Evolutionary conservation across 116 monocot genomes (phyloP).

Genomic region (Trichopus zeylanicus): DNA sequence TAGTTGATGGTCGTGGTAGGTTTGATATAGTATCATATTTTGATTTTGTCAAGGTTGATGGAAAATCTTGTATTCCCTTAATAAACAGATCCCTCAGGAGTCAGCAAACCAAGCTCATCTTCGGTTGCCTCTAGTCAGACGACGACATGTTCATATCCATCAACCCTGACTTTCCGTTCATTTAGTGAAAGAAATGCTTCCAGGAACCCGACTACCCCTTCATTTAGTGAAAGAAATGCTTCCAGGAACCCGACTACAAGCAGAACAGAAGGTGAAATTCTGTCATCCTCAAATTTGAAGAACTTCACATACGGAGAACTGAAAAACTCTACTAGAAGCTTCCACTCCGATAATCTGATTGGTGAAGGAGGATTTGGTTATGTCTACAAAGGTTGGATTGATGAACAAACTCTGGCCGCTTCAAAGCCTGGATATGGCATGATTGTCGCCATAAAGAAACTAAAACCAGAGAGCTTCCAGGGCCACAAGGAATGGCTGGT

Average conservation of each 20-base stretch:
- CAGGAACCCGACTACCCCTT: constrained; percentile 28
- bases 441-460: constrained; percentile 81
- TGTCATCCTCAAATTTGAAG: constrained; percentile 71
- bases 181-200: constrained; percentile 20
- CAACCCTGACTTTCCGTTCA: constrained; percentile 42
- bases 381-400: constrained; percentile 92
- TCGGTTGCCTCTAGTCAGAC: constrained; percentile 35
- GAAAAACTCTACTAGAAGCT: constrained; percentile 68
- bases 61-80: background rate
- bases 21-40: too few species aligned
- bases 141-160: constrained; percentile 25
- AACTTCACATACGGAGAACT: constrained; percentile 62
- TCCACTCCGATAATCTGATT: constrained; percentile 61
- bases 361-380: constrained; percentile 96
- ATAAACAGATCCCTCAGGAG: constrained; percentile 28
- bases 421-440: constrained; percentile 66
- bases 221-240: constrained; percentile 25
- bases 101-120: constrained; percentile 33
- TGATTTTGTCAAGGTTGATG: background rate
- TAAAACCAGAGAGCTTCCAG: constrained; percentile 92
- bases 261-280: constrained; percentile 68
- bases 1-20: too few species aligned
- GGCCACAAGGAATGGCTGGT: constrained; percentile 99
- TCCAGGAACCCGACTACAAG: constrained; percentile 30
- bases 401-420: constrained; percentile 57